phyloP scores from a whole-genome alignment of 2,329 filamentous ascomycete genomes.

The Xylariaceae sp. region DNA sequence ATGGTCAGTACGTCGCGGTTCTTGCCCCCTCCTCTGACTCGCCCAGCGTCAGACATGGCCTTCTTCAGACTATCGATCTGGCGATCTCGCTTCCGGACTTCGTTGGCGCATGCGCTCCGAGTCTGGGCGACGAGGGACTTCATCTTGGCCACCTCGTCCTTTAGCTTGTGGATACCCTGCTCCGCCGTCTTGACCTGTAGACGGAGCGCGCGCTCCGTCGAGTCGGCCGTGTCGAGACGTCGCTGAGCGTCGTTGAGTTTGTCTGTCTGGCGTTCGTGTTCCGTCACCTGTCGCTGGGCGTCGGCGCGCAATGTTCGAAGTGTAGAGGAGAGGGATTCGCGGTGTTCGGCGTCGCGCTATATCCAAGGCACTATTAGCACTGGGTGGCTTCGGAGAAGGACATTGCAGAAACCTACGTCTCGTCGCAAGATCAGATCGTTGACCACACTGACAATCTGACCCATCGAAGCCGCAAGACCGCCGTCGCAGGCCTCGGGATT shows the following conservation, averaged over 20 bases:
- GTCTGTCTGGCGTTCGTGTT: conserved; percentile 57
- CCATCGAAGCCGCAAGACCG: conserved; percentile 64
- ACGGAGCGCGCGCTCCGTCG: conserved; percentile 67
- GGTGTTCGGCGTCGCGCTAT: conserved; percentile 83
- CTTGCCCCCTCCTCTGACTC: conserved; percentile 54
- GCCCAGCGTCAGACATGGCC: conserved; percentile 69
- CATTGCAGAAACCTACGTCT: conserved; percentile 59
- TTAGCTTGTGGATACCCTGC: conserved; percentile 67
- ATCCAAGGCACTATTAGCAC: not conserved
- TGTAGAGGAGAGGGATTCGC: conserved; percentile 75
- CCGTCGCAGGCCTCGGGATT: conserved; percentile 61
- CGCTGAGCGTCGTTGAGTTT: conserved; percentile 53
- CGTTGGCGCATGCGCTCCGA: conserved; percentile 80
- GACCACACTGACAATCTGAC: conserved; percentile 83
- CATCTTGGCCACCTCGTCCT: conserved; percentile 77
- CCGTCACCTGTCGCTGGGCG: conserved; percentile 66
- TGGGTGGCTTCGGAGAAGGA: not conserved
- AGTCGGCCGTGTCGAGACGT: conserved; percentile 56
- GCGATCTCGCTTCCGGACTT: conserved; percentile 83
- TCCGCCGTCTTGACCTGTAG: conserved; percentile 71
- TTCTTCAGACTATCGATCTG: conserved; percentile 87
- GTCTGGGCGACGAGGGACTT: conserved; percentile 79
- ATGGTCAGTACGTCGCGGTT: conserved; percentile 55
- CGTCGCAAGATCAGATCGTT: conserved; percentile 88
- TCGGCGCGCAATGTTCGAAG: conserved; percentile 74